Conservation (phyloP, 129 eudicot species). For the Pulicaria dysenterica region DNA sequence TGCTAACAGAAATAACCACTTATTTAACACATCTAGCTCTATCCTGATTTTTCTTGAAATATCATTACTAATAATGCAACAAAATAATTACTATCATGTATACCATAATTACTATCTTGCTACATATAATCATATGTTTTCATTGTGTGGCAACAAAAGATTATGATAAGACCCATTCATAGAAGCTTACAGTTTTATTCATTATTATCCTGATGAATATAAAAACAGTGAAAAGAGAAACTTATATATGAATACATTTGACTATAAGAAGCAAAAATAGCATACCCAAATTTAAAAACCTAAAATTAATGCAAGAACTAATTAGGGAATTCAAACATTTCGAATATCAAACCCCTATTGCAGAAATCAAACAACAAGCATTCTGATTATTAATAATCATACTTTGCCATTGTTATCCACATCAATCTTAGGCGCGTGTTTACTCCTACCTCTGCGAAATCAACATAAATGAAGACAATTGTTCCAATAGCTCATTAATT, state of each 20-base stretch:
- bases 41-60: neutral
- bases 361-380: conserved; percentile 20
- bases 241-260: conserved; percentile 38
- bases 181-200: conserved; percentile 29
- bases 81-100: neutral
- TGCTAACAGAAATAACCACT: neutral
- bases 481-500: too few species aligned
- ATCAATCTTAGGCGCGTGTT: conserved; percentile 9
- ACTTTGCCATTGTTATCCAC: conserved; percentile 38
- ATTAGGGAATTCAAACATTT: conserved; percentile 23
- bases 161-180: neutral
- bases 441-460: conserved; percentile 33
- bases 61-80: neutral
- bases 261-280: conserved; percentile 41
- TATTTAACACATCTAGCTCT: too few species aligned
- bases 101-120: neutral
- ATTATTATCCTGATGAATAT: neutral
- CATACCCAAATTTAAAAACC: conserved; percentile 29
- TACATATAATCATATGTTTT: neutral
- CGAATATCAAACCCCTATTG: conserved; percentile 27
- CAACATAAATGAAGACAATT: neutral
- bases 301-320: conserved; percentile 24
- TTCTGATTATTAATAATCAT: conserved; percentile 22
- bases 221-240: conserved; percentile 12
- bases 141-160: too few species aligned